Conservation (phyloP, 148 eudicot species). For the Cornus controversa region DNA sequence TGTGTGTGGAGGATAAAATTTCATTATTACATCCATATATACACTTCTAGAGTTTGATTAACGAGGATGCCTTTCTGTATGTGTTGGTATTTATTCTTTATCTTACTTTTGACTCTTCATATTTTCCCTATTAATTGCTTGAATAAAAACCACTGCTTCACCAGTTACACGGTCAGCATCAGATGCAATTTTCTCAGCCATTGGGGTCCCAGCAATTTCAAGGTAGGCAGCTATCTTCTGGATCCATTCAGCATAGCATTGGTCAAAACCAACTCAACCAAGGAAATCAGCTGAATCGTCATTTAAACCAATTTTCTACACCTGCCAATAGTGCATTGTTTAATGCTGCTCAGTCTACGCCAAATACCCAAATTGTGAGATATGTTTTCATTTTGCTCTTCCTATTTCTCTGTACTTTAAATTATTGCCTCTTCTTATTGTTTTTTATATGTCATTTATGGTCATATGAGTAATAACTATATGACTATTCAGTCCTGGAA, state of each 20-base stretch:
- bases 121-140: neutral
- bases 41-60: too few relatives aligned
- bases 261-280: slow-evolving; percentile 87
- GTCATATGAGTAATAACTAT: neutral
- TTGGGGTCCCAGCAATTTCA: slow-evolving; percentile 79
- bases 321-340: slow-evolving; percentile 91
- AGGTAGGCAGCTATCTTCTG: slow-evolving; percentile 78
- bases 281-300: slow-evolving; percentile 95
- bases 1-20: too few relatives aligned
- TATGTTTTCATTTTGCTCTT: slow-evolving; percentile 18
- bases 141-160: neutral
- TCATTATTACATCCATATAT: too few relatives aligned
- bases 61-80: neutral
- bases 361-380: slow-evolving; percentile 84
- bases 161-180: slow-evolving; percentile 80
- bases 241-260: slow-evolving; percentile 71
- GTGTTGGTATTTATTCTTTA: neutral
- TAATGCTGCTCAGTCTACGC: slow-evolving; percentile 84
- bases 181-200: slow-evolving; percentile 86
- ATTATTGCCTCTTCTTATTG: slow-evolving; percentile 3
- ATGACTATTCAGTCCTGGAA: neutral
- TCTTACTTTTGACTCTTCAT: neutral
- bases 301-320: slow-evolving; percentile 81
- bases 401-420: neutral
- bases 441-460: neutral